Base-by-base conservation (phyloP, 805 yeast species). In the Yamadazyma paraphyllophila region DNA sequence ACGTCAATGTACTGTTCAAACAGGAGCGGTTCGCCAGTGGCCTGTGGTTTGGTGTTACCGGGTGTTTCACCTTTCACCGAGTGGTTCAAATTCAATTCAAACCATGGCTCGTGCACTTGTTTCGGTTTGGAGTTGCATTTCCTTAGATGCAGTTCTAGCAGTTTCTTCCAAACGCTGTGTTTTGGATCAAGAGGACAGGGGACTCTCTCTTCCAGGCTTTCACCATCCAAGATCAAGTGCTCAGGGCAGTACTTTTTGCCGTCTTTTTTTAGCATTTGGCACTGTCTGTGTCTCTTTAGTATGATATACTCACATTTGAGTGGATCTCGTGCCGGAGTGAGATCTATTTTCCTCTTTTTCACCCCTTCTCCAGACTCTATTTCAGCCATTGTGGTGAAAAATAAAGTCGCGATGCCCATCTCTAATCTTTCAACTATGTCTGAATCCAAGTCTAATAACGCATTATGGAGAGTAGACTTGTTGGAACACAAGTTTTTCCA, bases 161-260 rank as follows among this genome's bases (percentile, higher is more conserved):
- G 81, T 36, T 72, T 69, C 39, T 70, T 70, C 88, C 88, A 84
- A 0, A 89, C 81, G 1, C 83, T 76, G 60, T 89, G 97, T 2
- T 78, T 74, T 1, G 84, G 80, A 61, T 88, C 96, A 25, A 83
- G 58, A 0, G 96, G 89, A 64, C 97, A 89, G 6, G 82, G 79
- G 0, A 89, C 74, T 45, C 96, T 65, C n/a, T 30, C 36, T 4
- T 14, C 17, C 5, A 58, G 58, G 56, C 51, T 61, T 11, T 39
- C 44, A 2, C 15, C 14, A 52, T 51, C 55, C 27, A 43, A 52
- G 30, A 60, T 60, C 56, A 74, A 50, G 59, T 87, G 95, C 51
- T 84, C 85, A 7, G 85, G 78, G 61, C 95, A 86, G 56, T 61
- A 83, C 33, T 61, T 60, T 16, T 70, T 71, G 26, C 64, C 76